Evolutionary conservation across 768 basidiomycete genomes (phyloP).

Genomic region (Russula vinacea): DNA sequence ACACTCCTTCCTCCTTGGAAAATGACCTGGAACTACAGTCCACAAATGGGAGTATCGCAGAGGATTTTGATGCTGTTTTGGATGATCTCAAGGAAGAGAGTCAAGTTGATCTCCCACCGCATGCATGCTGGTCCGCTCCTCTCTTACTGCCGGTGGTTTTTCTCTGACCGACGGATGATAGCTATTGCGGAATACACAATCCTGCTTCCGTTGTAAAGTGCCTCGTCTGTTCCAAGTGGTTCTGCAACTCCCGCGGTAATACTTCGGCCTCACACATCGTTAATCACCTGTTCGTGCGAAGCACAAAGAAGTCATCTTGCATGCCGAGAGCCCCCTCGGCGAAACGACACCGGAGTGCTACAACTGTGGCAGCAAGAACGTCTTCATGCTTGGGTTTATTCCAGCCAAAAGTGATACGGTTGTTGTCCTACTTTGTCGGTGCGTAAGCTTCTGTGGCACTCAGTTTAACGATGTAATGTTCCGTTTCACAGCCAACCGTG

Average conservation of each 20-base stretch:
- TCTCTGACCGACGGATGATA: conserved; percentile 36
- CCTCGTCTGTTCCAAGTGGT: conserved; percentile 90
- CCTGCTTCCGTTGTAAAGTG: conserved; percentile 97
- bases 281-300: conserved; percentile 97
- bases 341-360: conserved; percentile 99
- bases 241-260: conserved; percentile 97
- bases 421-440: conserved; percentile 96
- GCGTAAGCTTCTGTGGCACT: conserved; percentile 35
- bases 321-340: conserved; percentile 91
- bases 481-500: conserved; percentile 78
- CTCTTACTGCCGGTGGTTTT: conserved; percentile 11
- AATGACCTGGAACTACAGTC: conserved; percentile 38
- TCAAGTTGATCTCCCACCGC: conserved; percentile 76
- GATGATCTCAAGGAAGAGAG: conserved; percentile 86
- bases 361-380: conserved; percentile 98
- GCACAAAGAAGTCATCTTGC: conserved; percentile 97
- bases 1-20: conserved; percentile 19
- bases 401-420: conserved; percentile 99
- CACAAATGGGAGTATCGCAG: conserved; percentile 53
- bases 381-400: conserved; percentile 99
- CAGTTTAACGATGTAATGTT: not conserved
- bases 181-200: conserved; percentile 98
- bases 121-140: conserved; percentile 82
- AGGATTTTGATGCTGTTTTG: conserved; percentile 86
- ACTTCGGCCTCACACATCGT: conserved; percentile 99